These are phyloP conservation scores for Coccomyxa sp. DNA, from an alignment of 139 green algal genomes.

Conservation along the genomic window DNA sequence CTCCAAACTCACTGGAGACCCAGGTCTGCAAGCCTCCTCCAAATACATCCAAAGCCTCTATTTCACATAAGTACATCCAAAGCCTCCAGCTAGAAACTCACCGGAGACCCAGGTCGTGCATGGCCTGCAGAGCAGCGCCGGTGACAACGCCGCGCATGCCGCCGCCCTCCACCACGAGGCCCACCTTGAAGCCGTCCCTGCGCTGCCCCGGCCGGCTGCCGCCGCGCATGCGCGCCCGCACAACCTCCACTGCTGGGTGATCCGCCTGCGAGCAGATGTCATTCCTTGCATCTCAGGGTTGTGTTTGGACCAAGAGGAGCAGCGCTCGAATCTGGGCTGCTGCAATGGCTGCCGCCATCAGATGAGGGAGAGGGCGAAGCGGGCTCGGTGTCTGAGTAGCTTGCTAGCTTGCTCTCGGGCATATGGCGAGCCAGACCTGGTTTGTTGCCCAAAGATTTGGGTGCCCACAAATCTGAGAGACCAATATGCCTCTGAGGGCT, in stretches of 20 bases:
- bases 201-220: slow-evolving; percentile 45
- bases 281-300: neutral
- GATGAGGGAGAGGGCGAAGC: neutral
- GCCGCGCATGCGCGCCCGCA: slow-evolving; percentile 30
- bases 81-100: too few species aligned
- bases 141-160: slow-evolving; percentile 76
- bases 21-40: slow-evolving; percentile 64
- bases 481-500: too few species aligned
- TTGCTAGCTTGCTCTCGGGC: too few species aligned
- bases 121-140: slow-evolving; percentile 61
- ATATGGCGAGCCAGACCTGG: too few species aligned
- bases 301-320: neutral
- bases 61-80: too few species aligned
- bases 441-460: too few species aligned
- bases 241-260: slow-evolving; percentile 61
- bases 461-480: too few species aligned
- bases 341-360: neutral
- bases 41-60: too few species aligned
- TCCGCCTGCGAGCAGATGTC: slow-evolving; percentile 7
- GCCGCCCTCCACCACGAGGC: slow-evolving; percentile 85
- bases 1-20: slow-evolving; percentile 17
- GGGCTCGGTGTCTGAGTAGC: too few species aligned
- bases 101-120: slow-evolving; percentile 50
- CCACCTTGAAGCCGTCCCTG: slow-evolving; percentile 64
- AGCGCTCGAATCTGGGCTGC: neutral